Conservation (phyloP, 768 basidiomycete species). For the Galerina marginata region DNA sequence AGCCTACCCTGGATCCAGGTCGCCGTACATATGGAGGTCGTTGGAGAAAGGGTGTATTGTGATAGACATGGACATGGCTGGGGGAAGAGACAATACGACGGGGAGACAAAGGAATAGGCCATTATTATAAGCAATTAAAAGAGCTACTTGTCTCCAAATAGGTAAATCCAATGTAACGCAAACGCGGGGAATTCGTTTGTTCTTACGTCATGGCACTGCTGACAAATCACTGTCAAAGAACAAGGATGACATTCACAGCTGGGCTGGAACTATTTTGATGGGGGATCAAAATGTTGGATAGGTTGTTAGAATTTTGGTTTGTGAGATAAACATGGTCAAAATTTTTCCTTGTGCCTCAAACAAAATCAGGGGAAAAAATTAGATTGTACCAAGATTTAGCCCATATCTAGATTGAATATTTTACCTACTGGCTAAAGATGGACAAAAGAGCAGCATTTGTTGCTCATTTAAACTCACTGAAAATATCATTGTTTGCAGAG, state of each 20-base stretch:
- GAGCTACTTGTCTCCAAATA: conserved; percentile 20
- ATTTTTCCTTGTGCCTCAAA: too few relatives aligned
- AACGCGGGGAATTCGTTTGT: conserved; percentile 18
- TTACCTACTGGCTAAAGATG: too few relatives aligned
- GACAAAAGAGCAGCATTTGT: too few relatives aligned
- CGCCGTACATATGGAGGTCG: conserved; percentile 73
- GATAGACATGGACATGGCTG: conserved; percentile 68
- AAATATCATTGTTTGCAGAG: too few relatives aligned
- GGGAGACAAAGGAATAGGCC: conserved; percentile 15
- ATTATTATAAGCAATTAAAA: conserved; percentile 25
- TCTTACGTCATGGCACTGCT: conserved; percentile 24
- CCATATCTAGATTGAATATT: too few relatives aligned
- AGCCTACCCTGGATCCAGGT: conserved; percentile 66
- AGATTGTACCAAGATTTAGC: too few relatives aligned
- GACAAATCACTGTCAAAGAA: conserved; percentile 17
- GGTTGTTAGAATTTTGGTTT: too few relatives aligned
- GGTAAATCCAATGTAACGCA: conserved; percentile 9
- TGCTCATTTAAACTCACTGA: too few relatives aligned
- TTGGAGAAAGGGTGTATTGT: conserved; percentile 63
- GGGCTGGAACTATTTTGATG: too few relatives aligned
- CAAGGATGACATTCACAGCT: conserved; percentile 22
- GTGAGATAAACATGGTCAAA: too few relatives aligned
- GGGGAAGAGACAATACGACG: conserved; percentile 7
- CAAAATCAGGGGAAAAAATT: too few relatives aligned
- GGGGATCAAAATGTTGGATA: too few relatives aligned